Base-by-base conservation (phyloP, 2,329 filamentous ascomycete genomes). In the Truncatella angustata region DNA sequence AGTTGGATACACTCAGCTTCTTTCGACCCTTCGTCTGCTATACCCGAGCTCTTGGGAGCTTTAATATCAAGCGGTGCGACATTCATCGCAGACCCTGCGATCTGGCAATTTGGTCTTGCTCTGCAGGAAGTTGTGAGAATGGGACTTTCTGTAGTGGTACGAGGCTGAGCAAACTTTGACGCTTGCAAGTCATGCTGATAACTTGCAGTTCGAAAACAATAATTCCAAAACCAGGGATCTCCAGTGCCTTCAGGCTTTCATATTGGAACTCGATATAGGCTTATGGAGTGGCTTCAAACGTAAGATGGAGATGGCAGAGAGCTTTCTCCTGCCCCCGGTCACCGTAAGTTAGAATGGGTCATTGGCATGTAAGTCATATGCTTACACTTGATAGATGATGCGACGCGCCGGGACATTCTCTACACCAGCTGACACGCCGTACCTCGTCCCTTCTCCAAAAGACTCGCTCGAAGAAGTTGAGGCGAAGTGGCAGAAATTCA, bases 221-320 rank as follows among this genome's bases (percentile, higher is more conserved):
- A 81, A 81, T 53, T 69, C 67, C 7, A 58, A 73, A 4, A 79
- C 79, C 18, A 70, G 80, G 26, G 73, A 81, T 52, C 60, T 84
- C 4, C 73, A 79, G 42, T 71, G 75, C 20, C 67, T 80, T 26
- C 79, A 81, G 58, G 74, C 75, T 3, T 78, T 75, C 47, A 65
- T 78, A 14, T 59, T 83, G 4, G 65, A 70, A 39, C 67, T 83
- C 2, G 75, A 81, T 51, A 72, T 81, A 28, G 80, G 79, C 1
- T 66, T 83, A 43, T 84, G 80, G 80, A 81, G 78, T 56, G 81
- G 80, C 4, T 79, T 81, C 51, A 79, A 77, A 55, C 73, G 80
- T 23, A 79, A 81, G 58, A 83, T 81, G 66, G 81, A 84, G 57
- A 76, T 84, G 30, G 73, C 80, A 0, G 80, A 84, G 60, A 81